A percentile compares a stretch with the other conserved stretches of the same genome.
Conservation (phyloP, 2,329 filamentous ascomycete species). For the Fusarium lyarnte region DNA sequence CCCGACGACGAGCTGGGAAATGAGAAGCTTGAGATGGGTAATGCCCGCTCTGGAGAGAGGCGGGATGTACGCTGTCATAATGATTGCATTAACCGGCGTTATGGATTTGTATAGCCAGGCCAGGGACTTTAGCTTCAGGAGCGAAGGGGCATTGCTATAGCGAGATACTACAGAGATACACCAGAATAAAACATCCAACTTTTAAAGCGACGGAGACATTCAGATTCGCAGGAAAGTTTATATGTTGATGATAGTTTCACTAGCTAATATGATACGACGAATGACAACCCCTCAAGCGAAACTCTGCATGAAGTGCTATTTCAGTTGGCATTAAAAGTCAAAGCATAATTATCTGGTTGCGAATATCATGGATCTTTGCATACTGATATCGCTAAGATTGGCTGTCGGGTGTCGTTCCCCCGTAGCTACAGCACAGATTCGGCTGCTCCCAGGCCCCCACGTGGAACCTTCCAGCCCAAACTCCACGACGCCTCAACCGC, state of each 20-base stretch:
- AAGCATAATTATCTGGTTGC: neutral
- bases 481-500: conserved; percentile 37
- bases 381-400: neutral
- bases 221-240: neutral
- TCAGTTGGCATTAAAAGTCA: neutral
- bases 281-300: neutral
- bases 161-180: conserved; percentile 9
- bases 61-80: neutral
- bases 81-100: conserved; percentile 36
- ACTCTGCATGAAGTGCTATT: neutral
- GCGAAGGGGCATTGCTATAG: neutral
- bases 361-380: neutral
- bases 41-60: conserved; percentile 7
- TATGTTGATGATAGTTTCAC: no score
- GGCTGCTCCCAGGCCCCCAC: conserved; percentile 38
- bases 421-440: conserved; percentile 9
- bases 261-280: neutral
- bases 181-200: conserved; percentile 6
- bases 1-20: conserved; percentile 53
- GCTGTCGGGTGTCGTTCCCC: conserved; percentile 16
- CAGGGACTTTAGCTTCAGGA: neutral
- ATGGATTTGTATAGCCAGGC: conserved; percentile 15
- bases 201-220: neutral
- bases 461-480: conserved; percentile 45
- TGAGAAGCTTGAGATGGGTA: conserved; percentile 6